Evolutionary conservation across 2,329 filamentous ascomycete genomes (phyloP).

Genomic region (Verticillium nonalfalfae): DNA sequence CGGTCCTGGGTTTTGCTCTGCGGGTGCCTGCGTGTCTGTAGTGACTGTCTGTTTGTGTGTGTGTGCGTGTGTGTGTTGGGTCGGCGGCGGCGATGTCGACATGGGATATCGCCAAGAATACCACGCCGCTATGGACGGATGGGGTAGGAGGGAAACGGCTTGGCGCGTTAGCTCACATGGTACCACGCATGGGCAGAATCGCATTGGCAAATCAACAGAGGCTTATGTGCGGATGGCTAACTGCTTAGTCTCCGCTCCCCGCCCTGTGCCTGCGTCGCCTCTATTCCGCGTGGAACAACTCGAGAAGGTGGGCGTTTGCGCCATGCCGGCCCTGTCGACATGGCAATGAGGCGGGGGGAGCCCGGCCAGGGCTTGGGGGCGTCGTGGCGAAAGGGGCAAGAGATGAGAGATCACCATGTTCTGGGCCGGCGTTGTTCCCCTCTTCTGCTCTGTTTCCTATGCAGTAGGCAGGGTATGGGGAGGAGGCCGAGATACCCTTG

Average conservation of each 20-base stretch:
- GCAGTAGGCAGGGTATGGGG: too few relatives aligned
- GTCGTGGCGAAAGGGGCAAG: neutral
- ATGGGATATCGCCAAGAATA: slow-evolving; percentile 2
- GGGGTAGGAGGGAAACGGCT: slow-evolving; percentile 1
- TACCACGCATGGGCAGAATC: neutral
- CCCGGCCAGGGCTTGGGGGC: neutral
- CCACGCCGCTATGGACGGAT: neutral
- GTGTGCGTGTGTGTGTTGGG: neutral
- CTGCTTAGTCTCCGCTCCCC: neutral
- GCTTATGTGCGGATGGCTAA: neutral
- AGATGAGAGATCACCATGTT: neutral
- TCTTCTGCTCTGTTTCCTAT: neutral
- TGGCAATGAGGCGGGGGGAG: neutral
- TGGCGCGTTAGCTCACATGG: neutral
- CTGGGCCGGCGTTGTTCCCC: neutral
- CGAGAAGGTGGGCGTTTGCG: neutral
- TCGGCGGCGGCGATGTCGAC: slow-evolving; percentile 2
- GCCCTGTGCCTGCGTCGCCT: neutral
- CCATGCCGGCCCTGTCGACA: too few relatives aligned
- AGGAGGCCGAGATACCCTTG: neutral
- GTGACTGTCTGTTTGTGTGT: neutral
- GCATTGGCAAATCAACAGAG: neutral
- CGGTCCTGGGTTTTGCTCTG: neutral
- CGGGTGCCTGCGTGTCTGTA: too few relatives aligned
- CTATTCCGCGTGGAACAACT: neutral